A percentile compares a stretch with the other conserved stretches of the same genome.
phyloP scores from a whole-genome alignment of 2,329 filamentous ascomycete genomes.

The Cadophora malorum region DNA sequence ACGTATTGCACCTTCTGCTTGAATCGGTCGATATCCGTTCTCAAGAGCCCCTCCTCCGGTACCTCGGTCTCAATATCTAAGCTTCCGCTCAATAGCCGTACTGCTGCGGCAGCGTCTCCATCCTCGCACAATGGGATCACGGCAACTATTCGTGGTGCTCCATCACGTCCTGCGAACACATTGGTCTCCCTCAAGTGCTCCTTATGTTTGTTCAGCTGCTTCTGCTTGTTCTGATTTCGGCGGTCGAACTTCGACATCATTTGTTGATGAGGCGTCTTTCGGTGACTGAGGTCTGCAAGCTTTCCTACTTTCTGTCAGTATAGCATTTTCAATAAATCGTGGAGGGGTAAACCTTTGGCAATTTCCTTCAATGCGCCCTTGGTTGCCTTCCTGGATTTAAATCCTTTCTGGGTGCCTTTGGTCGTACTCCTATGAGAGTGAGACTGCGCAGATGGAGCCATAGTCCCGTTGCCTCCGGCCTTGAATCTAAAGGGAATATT shows the following conservation, averaged over 20 bases:
- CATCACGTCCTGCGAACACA: slow-evolving; percentile 85
- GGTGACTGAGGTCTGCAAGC: slow-evolving; percentile 72
- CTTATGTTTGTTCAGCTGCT: slow-evolving; percentile 80
- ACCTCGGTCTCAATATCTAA: slow-evolving; percentile 77
- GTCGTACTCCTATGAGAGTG: slow-evolving; percentile 95
- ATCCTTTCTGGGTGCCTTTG: slow-evolving; percentile 85
- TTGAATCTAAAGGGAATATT: slow-evolving; percentile 84
- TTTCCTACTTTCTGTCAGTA: slow-evolving; percentile 64
- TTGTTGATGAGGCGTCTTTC: slow-evolving; percentile 93
- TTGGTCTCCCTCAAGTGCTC: slow-evolving; percentile 81
- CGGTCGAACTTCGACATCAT: slow-evolving; percentile 97
- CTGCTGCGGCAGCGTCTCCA: slow-evolving; percentile 69
- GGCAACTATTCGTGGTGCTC: slow-evolving; percentile 85
- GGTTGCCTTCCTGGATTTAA: slow-evolving; percentile 89
- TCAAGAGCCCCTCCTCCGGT: slow-evolving; percentile 61
- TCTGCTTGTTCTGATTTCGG: slow-evolving; percentile 92
- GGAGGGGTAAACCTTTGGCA: slow-evolving; percentile 70
- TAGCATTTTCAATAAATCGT: slow-evolving; percentile 21
- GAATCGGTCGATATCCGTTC: slow-evolving; percentile 83
- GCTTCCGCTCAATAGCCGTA: slow-evolving; percentile 75
- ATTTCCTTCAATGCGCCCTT: slow-evolving; percentile 86
- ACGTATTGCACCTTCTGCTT: slow-evolving; percentile 94
- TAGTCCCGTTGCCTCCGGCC: slow-evolving; percentile 70
- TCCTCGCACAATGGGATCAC: slow-evolving; percentile 83
- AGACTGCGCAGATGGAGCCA: slow-evolving; percentile 71